phyloP scores from a whole-genome alignment of 2,329 filamentous ascomycete genomes.

The Cadophora malorum region DNA sequence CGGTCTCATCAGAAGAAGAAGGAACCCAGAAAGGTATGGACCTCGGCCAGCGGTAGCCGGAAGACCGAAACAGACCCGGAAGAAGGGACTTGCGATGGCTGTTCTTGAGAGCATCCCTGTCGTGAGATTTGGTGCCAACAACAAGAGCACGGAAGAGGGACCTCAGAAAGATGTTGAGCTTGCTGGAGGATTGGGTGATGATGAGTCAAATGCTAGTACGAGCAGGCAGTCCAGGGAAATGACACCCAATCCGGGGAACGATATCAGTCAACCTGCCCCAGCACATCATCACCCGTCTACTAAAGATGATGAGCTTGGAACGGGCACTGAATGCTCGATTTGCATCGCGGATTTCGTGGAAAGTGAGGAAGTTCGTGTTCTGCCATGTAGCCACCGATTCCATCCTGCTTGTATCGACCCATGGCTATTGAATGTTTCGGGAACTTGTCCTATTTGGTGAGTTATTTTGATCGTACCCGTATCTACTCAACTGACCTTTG shows the following conservation, averaged over 20 bases:
- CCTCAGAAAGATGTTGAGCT: conserved; percentile 19
- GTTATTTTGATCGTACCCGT: neutral
- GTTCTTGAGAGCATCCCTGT: conserved; percentile 20
- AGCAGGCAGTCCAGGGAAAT: conserved; percentile 9
- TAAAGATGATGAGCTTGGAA: conserved; percentile 5
- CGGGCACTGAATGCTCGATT: conserved; percentile 15
- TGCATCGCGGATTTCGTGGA: conserved; percentile 24
- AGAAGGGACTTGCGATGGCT: conserved; percentile 20
- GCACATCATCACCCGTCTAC: neutral
- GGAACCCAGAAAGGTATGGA: conserved; percentile 16
- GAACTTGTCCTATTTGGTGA: conserved; percentile 23
- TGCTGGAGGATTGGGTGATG: neutral
- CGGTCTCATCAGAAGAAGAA: conserved; percentile 1
- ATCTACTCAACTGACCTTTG: neutral
- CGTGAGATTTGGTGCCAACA: conserved; percentile 19
- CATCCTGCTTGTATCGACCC: conserved; percentile 21
- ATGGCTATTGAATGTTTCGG: conserved; percentile 21
- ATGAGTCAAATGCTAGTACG: neutral
- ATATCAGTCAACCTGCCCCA: neutral
- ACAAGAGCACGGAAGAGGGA: neutral
- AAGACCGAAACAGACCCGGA: conserved; percentile 2
- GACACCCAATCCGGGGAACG: neutral
- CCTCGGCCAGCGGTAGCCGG: conserved; percentile 2
- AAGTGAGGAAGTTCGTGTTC: conserved; percentile 20
- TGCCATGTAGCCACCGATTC: conserved; percentile 19